Evolutionary conservation across 306 rosid genomes (phyloP), one percentile per base, ranked within the genome.

Genomic region (Gynostemma pentaphyllum): DNA sequence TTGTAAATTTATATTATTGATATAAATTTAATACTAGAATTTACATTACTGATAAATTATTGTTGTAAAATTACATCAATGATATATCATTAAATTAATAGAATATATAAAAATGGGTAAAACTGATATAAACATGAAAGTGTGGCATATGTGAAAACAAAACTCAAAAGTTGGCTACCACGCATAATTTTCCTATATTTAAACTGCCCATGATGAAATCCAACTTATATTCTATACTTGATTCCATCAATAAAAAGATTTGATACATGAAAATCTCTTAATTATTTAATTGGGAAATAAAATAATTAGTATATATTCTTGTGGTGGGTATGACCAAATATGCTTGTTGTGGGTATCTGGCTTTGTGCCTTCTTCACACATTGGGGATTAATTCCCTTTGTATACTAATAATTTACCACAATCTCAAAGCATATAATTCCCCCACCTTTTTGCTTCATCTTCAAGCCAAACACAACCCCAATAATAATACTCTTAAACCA

Each of bases 371-470:
- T 30, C 69, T 46, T 48, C 46, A 50, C 46, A 50, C 70, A 66
- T 46, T 34, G 32, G 60, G 70, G 47, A 60, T 39, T 60, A 60
- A 49, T 66, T 66, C 70, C 61, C 70, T 30, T 49, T n/a, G 32
- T 19, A 66, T 46, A 28, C 45, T 50, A 32, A 46, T 46, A 37
- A 60, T 48, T 66, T 34, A 48, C 70, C 57, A 66, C 60, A 14
- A 16, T 36, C 70, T 56, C 41, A 53, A 40, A 67, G 71, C 71
- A 67, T 67, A 65, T 41, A 51, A 51, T 52, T 67, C 63, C 46
- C 46, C 64, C 24, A 48, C 71, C 40, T 44, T 37, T n/a, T 67
- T 67, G 71, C 64, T 67, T 67, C 40, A 67, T 36, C 30, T 54
- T 51, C 63, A 67, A 52, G 64, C 71, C 50, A 67, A 52, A 49